Conservation (phyloP, 768 basidiomycete genomes). For the Mycena amicta region DNA sequence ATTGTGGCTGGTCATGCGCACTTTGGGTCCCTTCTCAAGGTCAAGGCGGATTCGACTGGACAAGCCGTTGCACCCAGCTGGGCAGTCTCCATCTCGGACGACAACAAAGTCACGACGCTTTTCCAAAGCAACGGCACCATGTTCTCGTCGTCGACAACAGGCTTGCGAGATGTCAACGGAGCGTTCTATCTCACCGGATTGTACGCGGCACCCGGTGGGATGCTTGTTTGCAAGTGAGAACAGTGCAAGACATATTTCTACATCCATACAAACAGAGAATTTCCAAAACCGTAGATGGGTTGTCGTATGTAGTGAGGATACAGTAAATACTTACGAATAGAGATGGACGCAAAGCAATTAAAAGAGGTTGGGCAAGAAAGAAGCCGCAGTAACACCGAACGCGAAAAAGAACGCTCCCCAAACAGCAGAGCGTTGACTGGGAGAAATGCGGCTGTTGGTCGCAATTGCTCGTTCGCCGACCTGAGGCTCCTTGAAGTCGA, state of each 20-base stretch:
- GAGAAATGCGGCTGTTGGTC: constrained; percentile 67
- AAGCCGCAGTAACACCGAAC: constrained; percentile 63
- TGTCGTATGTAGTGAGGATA: too few species aligned
- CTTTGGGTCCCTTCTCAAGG: constrained; percentile 50
- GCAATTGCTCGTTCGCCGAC: constrained; percentile 50
- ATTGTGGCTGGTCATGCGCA: constrained; percentile 70
- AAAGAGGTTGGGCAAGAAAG: constrained; percentile 65
- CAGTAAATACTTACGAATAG: constrained; percentile 10
- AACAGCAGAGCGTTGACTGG: constrained; percentile 72
- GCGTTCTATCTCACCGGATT: constrained; percentile 58
- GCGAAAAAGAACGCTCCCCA: constrained; percentile 89
- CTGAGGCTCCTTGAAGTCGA: constrained; percentile 74
- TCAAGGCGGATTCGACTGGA: constrained; percentile 46
- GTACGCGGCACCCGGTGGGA: constrained; percentile 52
- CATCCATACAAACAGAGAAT: constrained; percentile 25
- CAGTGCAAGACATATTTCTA: not conserved
- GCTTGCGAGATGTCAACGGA: constrained; percentile 51
- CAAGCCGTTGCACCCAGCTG: constrained; percentile 55
- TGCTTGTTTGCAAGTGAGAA: constrained; percentile 48
- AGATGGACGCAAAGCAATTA: constrained; percentile 30
- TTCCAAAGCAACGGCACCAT: constrained; percentile 74
- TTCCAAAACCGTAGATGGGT: not conserved
- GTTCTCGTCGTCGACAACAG: constrained; percentile 57
- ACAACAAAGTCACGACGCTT: constrained; percentile 56
- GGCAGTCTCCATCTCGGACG: constrained; percentile 49